Evolutionary conservation across 73 alveolate genomes (phyloP), one percentile per base, ranked within the genome.

Genomic region (Paramecium caudatum): DNA sequence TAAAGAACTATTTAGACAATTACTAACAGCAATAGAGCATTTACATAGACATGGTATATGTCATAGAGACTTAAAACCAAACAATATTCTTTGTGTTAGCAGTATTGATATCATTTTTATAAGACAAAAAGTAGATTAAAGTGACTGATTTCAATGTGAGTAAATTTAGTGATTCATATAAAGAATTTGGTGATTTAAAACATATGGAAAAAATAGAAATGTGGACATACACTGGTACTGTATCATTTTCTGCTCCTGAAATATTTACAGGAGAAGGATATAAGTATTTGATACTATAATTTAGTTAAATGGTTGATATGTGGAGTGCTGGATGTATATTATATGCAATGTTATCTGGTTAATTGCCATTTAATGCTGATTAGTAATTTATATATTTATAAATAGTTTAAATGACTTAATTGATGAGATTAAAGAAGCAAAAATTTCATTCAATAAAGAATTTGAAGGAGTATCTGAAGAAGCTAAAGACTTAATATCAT

Each of bases 241-340:
- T 83, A 23, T 63, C 91, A 37, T 83, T 83, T 50, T 83, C 91
- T 5, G 91, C 91, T 32, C 86, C 91, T 21, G 91, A 83, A 83
- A 70, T 83, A 3, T 83, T 83, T 49, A 83, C 78, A 55, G 91
- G 82, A 10, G 86, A 83, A 47, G 81, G 74, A 37, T 83, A 47
- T 17, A 34, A 83, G 63, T 65, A 27, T n/a, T 13, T 2, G 16
- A 12, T 33, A 65, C 34, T 9, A 13, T 12, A 33, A 25, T 10
- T 49, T 55, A 65, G 82, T 55, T 48, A 83, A 43, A 83, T 70
- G 32, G 82, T 83, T 5, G 91, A 83, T 34, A 83, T 83, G 85
- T 83, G 86, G 91, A 83, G 91, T 83, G 91, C 91, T 37, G 91
- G 86, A 5, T 83, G 86, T 16, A 83, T 83, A 3, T 45, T 83